Percentiles rank a stretch among this genome's conserved stretches.
Conservation (phyloP, 1,284 basidiomycete species). For the Tylopilus sp. region DNA sequence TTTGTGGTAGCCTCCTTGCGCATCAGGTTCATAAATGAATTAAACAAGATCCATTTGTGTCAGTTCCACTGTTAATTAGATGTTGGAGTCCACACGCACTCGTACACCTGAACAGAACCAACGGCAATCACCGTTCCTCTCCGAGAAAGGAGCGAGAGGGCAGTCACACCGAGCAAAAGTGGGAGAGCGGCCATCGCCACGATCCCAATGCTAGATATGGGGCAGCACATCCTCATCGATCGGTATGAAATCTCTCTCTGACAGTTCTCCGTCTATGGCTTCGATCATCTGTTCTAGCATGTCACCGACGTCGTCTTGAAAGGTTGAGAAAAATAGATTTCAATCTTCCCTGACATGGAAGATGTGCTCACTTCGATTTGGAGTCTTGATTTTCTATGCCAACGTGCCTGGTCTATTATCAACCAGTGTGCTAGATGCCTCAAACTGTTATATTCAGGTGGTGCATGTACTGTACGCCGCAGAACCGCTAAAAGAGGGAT, state of each 20-base stretch:
- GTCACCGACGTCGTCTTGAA: too few relatives aligned
- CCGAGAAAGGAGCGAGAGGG: slow-evolving; percentile 21
- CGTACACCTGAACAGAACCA: slow-evolving; percentile 14
- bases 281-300: slow-evolving; percentile 40
- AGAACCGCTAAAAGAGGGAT: slow-evolving; percentile 16
- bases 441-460: slow-evolving; percentile 24
- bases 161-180: slow-evolving; percentile 28
- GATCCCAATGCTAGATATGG: slow-evolving; percentile 22
- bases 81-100: slow-evolving; percentile 23
- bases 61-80: background rate
- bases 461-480: background rate
- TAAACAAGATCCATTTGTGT: slow-evolving; percentile 16
- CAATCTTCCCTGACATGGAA: too few relatives aligned
- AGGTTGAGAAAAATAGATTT: too few relatives aligned
- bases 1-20: slow-evolving; percentile 15
- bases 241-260: slow-evolving; percentile 30
- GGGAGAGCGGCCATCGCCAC: slow-evolving; percentile 22
- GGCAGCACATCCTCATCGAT: slow-evolving; percentile 26
- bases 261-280: slow-evolving; percentile 33
- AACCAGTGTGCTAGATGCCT: slow-evolving; percentile 32
- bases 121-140: slow-evolving; percentile 16
- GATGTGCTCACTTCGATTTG: slow-evolving; percentile 27
- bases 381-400: slow-evolving; percentile 25
- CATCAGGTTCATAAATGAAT: slow-evolving; percentile 4
- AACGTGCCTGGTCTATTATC: slow-evolving; percentile 19